Conservation (phyloP, 345 rosid genomes). For the Syzygium jambos region DNA sequence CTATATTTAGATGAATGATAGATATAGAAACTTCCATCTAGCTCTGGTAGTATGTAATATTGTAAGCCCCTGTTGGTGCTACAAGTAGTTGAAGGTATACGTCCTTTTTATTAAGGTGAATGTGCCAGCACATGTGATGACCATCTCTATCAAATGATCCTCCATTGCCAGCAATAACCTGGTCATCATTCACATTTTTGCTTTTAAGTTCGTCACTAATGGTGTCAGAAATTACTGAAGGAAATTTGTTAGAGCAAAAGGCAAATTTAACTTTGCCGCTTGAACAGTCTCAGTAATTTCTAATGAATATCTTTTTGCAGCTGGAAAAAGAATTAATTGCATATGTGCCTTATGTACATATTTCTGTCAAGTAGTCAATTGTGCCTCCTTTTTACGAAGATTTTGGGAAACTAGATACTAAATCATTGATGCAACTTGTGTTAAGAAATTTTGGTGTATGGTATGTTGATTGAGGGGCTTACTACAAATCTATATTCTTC, state of each 20-base stretch:
- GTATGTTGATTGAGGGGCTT: neutral
- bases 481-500: neutral
- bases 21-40: neutral
- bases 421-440: neutral
- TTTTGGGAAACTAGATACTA: neutral
- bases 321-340: neutral
- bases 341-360: neutral
- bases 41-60: neutral
- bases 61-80: neutral
- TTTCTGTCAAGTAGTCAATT: neutral
- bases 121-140: neutral
- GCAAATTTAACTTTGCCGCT: neutral
- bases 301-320: neutral
- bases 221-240: neutral
- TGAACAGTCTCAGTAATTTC: neutral
- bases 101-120: neutral
- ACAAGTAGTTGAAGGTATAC: neutral
- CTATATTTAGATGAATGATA: neutral
- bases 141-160: neutral
- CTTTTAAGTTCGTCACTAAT: neutral
- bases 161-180: neutral
- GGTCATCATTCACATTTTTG: neutral
- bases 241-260: neutral
- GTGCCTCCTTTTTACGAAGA: neutral
- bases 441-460: neutral